Base-by-base conservation (phyloP, 2,329 filamentous ascomycete genomes). In the Beauveria sp. region DNA sequence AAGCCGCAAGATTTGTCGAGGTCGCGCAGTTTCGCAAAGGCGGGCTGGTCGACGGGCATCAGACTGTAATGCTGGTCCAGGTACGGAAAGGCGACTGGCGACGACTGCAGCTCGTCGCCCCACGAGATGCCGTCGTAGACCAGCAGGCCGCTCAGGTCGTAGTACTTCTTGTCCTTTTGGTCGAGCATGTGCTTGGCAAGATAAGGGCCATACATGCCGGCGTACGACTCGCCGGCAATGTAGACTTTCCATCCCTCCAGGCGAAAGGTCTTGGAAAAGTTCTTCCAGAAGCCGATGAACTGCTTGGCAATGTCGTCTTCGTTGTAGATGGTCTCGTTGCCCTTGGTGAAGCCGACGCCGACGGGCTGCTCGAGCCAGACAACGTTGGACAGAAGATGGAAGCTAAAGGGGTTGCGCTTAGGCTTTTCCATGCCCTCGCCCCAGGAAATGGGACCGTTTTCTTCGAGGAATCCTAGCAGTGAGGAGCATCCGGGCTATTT, bases 401-500 rank as follows among this genome's bases (percentile, higher is more conserved):
- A 92, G n/a, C 82, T 82, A 76, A 87, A 92, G 0, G 82, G 79
- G 69, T 92, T 92, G 50, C 77, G 74, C 0, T 85, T 78, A 0
- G 89, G 88, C 20, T 79, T 78, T 60, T 79, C 82, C 1, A 88
- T 92, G 40, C 90, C 90, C 14, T 84, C 79, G 69, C 88, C 83
- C 87, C 87, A 90, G 5, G 81, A 61, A 67, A 91, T 88, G 0
- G 89, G 87, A 0, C 90, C 89, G 66, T 91, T 92, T 67, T 93
- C 90, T 55, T 90, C 88, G 10, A 93, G 71, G 2, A 92, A 76
- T 8, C 88, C 89, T 65, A 86, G 80, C 7, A 91, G 78, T 1
- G 85, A 89, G 37, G 77, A 79, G 66, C 80, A 84, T 26, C 80
- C 81, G n/a, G 81, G 81, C 78, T 81, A 26, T 16, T 6, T 16